These are phyloP conservation scores for Candida manassasensis DNA, from an alignment of 805 yeast genomes.

Conservation along the genomic window DNA sequence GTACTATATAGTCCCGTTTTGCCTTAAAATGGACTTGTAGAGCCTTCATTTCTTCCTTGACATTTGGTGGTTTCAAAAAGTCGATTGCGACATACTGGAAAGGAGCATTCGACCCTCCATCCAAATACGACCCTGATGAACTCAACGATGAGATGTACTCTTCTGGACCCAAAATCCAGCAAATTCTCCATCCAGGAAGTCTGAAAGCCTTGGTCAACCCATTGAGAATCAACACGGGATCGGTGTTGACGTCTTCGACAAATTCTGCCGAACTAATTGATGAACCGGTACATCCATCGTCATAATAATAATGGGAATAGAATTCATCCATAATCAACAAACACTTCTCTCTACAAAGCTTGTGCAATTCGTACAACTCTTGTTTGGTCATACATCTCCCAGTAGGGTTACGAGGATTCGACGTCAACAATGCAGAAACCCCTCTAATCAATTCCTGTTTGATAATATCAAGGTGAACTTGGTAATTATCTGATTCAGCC, in stretches of 20 bases:
- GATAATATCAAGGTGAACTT: constrained; percentile 48
- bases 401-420: constrained; percentile 62
- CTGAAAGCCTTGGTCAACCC: constrained; percentile 60
- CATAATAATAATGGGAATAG: constrained; percentile 55
- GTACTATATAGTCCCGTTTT: constrained; percentile 53
- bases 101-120: constrained; percentile 59
- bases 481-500: constrained; percentile 52
- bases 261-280: constrained; percentile 47
- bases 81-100: constrained; percentile 58
- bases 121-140: constrained; percentile 56
- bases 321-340: constrained; percentile 61
- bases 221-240: constrained; percentile 56
- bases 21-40: constrained; percentile 51
- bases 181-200: constrained; percentile 61
- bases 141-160: constrained; percentile 51
- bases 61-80: constrained; percentile 47
- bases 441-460: constrained; percentile 52
- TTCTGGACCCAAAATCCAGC: constrained; percentile 62
- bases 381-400: constrained; percentile 47
- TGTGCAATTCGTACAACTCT: constrained; percentile 46
- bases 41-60: constrained; percentile 51
- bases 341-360: constrained; percentile 49
- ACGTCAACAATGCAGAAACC: constrained; percentile 52
- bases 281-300: constrained; percentile 49
- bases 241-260: constrained; percentile 51